A percentile compares a stretch with the other conserved stretches of the same genome.
phyloP scores from a whole-genome alignment of 2,329 filamentous ascomycete species.

The Pseudocercospora pini-densiflorae region DNA sequence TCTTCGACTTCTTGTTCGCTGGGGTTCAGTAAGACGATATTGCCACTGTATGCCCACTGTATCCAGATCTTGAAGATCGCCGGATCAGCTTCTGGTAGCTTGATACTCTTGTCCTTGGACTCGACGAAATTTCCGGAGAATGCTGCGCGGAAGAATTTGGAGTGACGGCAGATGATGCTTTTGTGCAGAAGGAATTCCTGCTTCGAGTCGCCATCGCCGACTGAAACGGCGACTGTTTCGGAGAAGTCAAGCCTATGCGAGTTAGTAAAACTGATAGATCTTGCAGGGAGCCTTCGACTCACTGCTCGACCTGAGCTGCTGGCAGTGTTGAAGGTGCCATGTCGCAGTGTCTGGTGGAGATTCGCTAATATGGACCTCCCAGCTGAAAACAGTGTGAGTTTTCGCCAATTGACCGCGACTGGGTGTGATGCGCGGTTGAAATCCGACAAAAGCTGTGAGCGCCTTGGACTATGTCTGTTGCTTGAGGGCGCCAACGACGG shows the following conservation, averaged over 20 bases:
- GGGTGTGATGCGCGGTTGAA: too few species aligned
- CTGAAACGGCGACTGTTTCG: not conserved
- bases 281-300: too few species aligned
- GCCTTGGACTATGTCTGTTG: too few species aligned
- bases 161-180: constrained; percentile 3
- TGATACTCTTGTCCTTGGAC: constrained; percentile 12
- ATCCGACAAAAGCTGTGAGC: too few species aligned
- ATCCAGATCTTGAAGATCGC: not conserved
- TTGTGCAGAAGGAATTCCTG: not conserved
- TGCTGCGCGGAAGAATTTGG: constrained; percentile 1
- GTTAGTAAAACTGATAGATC: too few species aligned
- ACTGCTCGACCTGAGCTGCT: not conserved
- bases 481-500: too few species aligned
- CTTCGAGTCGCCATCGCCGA: constrained; percentile 1
- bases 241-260: constrained; percentile 8
- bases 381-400: too few species aligned
- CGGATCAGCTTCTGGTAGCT: not conserved
- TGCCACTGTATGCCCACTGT: not conserved
- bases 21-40: not conserved
- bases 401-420: too few species aligned
- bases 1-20: not conserved
- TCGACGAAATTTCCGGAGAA: constrained; percentile 4
- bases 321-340: not conserved
- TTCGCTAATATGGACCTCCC: too few species aligned
- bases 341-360: too few species aligned